phyloP scores from a whole-genome alignment of 306 rosid species.

The Abrus precatorius region DNA sequence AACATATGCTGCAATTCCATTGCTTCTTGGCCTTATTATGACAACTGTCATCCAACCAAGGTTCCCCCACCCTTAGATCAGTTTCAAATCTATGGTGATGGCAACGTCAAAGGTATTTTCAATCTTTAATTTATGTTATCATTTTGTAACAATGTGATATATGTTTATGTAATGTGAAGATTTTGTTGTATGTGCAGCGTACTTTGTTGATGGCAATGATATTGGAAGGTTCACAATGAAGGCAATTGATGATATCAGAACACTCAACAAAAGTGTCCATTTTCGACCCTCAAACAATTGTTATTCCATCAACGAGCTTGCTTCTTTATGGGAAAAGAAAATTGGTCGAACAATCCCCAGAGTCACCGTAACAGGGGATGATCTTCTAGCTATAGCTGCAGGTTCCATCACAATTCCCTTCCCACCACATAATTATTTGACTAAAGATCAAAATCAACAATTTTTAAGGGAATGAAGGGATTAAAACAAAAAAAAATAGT shows the following conservation, averaged over 20 bases:
- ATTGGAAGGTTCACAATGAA: constrained; percentile 73
- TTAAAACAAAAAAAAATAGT: too few species aligned
- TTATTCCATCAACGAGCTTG: constrained; percentile 66
- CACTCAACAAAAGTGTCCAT: constrained; percentile 67
- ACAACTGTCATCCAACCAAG: constrained; percentile 68
- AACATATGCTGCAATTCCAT: constrained; percentile 78
- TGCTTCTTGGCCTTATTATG: constrained; percentile 80
- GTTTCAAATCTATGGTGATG: constrained; percentile 78
- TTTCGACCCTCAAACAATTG: constrained; percentile 66
- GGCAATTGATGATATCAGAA: constrained; percentile 57
- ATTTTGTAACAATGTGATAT: too few species aligned
- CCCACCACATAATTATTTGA: not conserved
- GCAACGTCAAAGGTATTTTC: constrained; percentile 63
- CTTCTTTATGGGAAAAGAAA: constrained; percentile 74
- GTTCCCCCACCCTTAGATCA: constrained; percentile 70
- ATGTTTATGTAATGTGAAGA: not conserved
- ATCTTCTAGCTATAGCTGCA: constrained; percentile 69
- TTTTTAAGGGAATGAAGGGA: too few species aligned
- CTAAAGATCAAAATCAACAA: too few species aligned
- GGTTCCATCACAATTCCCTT: constrained; percentile 44
- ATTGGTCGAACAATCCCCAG: constrained; percentile 67
- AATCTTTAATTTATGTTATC: too few species aligned
- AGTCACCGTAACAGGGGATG: constrained; percentile 60
- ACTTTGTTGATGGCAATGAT: constrained; percentile 69
- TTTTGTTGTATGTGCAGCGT: constrained; percentile 54